phyloP scores from a whole-genome alignment of 352 stramenopile species.

The Pythium periplocum region DNA sequence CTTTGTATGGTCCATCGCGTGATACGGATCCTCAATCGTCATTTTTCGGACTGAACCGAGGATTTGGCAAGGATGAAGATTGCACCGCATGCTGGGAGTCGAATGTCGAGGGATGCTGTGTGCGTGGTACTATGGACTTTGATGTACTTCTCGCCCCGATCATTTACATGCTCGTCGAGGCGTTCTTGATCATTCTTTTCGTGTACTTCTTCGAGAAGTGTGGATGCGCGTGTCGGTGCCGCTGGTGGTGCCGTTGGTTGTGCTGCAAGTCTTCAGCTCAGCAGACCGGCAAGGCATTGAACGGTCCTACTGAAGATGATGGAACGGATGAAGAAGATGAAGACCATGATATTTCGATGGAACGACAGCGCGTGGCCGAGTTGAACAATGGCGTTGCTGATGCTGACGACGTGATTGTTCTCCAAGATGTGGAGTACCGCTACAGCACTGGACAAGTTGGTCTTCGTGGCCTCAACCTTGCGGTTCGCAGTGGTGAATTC shows the following conservation, averaged over 20 bases:
- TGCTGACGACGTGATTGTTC: conserved; percentile 26
- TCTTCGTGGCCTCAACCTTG: conserved; percentile 69
- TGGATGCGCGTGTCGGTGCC: too few relatives aligned
- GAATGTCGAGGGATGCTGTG: conserved; percentile 31
- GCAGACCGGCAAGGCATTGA: too few relatives aligned
- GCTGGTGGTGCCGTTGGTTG: too few relatives aligned
- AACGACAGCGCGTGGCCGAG: conserved; percentile 10
- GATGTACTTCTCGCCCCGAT: conserved; percentile 47
- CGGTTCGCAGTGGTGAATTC: conserved; percentile 60
- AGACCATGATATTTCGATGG: conserved; percentile 15
- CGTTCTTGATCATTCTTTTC: conserved; percentile 29
- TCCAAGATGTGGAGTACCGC: conserved; percentile 31
- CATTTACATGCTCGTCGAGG: conserved; percentile 47
- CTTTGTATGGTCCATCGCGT: conserved; percentile 27
- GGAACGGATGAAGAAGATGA: background rate
- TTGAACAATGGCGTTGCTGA: background rate
- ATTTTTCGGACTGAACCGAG: conserved; percentile 48
- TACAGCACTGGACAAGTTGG: conserved; percentile 22
- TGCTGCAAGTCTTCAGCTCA: too few relatives aligned
- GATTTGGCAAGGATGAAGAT: conserved; percentile 31
- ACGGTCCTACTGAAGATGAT: too few relatives aligned
- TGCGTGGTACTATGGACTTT: conserved; percentile 45
- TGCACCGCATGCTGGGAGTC: conserved; percentile 55
- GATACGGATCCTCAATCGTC: conserved; percentile 32
- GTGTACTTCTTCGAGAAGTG: too few relatives aligned